These are phyloP conservation scores for Diplosphaera chodatii DNA, from an alignment of 139 green algal species.

Conservation along the genomic window DNA sequence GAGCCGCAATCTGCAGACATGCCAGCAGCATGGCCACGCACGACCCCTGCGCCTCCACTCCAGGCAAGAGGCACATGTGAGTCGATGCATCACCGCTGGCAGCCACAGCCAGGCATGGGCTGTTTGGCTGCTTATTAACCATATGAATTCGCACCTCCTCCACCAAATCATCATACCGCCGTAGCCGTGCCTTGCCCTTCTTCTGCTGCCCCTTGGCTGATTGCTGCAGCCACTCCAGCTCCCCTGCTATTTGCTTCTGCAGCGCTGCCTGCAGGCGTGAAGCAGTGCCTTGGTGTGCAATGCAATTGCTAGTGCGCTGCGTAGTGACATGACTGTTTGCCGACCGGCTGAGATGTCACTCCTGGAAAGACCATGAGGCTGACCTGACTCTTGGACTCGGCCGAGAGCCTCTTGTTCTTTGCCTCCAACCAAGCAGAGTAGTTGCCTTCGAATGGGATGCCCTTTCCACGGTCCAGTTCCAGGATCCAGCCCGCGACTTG, in stretches of 20 bases:
- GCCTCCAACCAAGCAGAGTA: slow-evolving; percentile 61
- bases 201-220: slow-evolving; percentile 80
- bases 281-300: too few relatives aligned
- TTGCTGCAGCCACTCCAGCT: slow-evolving; percentile 61
- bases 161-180: slow-evolving; percentile 66
- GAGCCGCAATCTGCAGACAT: too few relatives aligned
- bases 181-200: slow-evolving; percentile 67
- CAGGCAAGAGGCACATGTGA: too few relatives aligned
- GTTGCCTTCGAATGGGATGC: slow-evolving; percentile 83
- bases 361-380: too few relatives aligned
- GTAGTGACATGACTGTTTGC: background rate
- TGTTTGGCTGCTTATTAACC: too few relatives aligned
- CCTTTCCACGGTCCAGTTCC: slow-evolving; percentile 63
- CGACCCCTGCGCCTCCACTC: too few relatives aligned
- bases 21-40: too few relatives aligned
- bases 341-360: too few relatives aligned
- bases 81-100: too few relatives aligned
- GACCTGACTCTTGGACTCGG: slow-evolving; percentile 2
- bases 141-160: slow-evolving; percentile 19
- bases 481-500: slow-evolving; percentile 76
- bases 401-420: slow-evolving; percentile 26
- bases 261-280: slow-evolving; percentile 43
- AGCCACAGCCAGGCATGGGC: background rate
- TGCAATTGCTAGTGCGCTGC: too few relatives aligned
- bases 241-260: slow-evolving; percentile 36